Conservation (phyloP, 305 asterid species). For the Plantago coronopus region DNA sequence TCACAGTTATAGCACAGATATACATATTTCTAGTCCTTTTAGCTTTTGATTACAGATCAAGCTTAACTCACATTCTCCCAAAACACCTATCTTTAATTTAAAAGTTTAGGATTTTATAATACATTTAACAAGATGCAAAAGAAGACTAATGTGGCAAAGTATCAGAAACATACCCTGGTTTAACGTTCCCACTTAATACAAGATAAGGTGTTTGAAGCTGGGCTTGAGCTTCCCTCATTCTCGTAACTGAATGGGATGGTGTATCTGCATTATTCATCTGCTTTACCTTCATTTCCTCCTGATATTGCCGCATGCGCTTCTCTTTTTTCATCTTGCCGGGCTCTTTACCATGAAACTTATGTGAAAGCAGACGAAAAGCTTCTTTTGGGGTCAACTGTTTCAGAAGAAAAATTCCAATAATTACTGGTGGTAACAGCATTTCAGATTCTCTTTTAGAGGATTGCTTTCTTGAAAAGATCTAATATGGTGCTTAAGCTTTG, state of each 20-base stretch:
- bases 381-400: conserved; percentile 90
- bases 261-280: conserved; percentile 93
- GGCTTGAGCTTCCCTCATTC: conserved; percentile 88
- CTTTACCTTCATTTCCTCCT: conserved; percentile 84
- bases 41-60: too few species aligned
- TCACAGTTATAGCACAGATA: too few species aligned
- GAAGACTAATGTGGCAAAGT: conserved; percentile 11
- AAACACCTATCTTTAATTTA: conserved; percentile 1
- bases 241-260: conserved; percentile 80
- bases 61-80: too few species aligned
- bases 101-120: background rate
- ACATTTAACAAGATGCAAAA: conserved; percentile 2
- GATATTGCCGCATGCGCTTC: conserved; percentile 85
- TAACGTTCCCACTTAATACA: conserved; percentile 52
- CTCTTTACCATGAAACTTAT: conserved; percentile 92
- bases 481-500: too few species aligned
- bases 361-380: conserved; percentile 80
- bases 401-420: background rate
- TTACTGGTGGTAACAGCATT: background rate
- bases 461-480: too few species aligned
- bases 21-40: background rate
- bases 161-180: conserved; percentile 63
- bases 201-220: conserved; percentile 45
- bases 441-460: too few species aligned
- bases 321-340: conserved; percentile 96